A percentile compares a stretch with the other conserved stretches of the same genome.
Conservation (phyloP, 192 early-diverging fungal genomes). For the Irineochytrium annulatum region DNA sequence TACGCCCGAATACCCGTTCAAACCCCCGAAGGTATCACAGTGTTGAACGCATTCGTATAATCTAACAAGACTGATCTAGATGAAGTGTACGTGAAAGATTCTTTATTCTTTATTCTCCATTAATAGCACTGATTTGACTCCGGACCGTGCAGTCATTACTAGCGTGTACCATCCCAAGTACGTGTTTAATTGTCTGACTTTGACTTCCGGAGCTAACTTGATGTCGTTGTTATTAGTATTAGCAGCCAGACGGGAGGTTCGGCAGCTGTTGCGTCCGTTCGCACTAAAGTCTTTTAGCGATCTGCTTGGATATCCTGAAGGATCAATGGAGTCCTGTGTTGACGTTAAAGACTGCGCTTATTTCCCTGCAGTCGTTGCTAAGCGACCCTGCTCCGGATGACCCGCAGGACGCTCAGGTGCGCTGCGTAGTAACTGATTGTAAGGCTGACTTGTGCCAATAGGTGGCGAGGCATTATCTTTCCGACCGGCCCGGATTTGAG, state of each 20-base stretch:
- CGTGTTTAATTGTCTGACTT: background rate
- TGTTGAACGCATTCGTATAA: constrained; percentile 2
- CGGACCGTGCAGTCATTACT: constrained; percentile 34
- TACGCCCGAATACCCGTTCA: constrained; percentile 45
- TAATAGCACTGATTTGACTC: background rate
- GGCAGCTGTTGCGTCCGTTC: background rate
- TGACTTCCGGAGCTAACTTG: background rate
- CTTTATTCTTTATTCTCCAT: background rate
- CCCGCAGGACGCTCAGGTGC: constrained; percentile 48
- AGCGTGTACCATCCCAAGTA: constrained; percentile 52
- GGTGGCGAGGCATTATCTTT: constrained; percentile 46
- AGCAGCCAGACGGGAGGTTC: constrained; percentile 53
- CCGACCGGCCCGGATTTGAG: constrained; percentile 40
- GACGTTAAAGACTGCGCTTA: constrained; percentile 50
- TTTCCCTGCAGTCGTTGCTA: constrained; percentile 50
- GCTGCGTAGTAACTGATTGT: background rate
- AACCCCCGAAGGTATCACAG: constrained; percentile 35
- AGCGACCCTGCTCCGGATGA: constrained; percentile 50
- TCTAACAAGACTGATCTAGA: constrained; percentile 16
- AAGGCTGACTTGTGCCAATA: constrained; percentile 13
- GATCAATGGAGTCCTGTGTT: constrained; percentile 54
- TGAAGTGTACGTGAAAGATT: constrained; percentile 30
- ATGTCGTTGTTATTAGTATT: constrained; percentile 20
- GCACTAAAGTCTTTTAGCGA: constrained; percentile 14
- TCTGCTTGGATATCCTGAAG: constrained; percentile 54